These are phyloP conservation scores for Sugiyamaella chiloensis DNA, from an alignment of 805 yeast species.

Conservation along the genomic window DNA sequence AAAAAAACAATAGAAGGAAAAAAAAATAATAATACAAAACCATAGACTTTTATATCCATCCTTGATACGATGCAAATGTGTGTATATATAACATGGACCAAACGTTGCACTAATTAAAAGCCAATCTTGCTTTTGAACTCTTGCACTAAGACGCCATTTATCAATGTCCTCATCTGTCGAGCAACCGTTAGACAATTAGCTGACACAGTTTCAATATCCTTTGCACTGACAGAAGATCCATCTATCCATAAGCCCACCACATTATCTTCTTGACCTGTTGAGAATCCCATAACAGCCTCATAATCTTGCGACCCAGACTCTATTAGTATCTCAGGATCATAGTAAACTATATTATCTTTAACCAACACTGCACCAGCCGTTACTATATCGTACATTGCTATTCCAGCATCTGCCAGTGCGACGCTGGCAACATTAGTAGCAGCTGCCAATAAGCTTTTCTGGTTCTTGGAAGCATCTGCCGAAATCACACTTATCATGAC, in stretches of 20 bases:
- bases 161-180: slow-evolving; percentile 40
- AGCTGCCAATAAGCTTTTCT: slow-evolving; percentile 41
- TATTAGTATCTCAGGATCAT: slow-evolving; percentile 15
- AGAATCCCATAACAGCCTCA: slow-evolving; percentile 45
- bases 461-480: slow-evolving; percentile 39
- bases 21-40: too few species aligned
- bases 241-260: slow-evolving; percentile 53
- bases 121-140: slow-evolving; percentile 15
- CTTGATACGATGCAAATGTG: neutral
- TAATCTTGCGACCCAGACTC: slow-evolving; percentile 4
- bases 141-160: slow-evolving; percentile 44
- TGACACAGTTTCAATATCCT: slow-evolving; percentile 28
- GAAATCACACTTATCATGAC: slow-evolving; percentile 67
- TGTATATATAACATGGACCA: neutral
- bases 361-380: slow-evolving; percentile 38
- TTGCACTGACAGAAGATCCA: slow-evolving; percentile 32
- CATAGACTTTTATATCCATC: neutral
- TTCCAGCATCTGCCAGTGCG: slow-evolving; percentile 81
- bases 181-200: slow-evolving; percentile 43
- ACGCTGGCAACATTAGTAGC: slow-evolving; percentile 62
- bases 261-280: slow-evolving; percentile 47
- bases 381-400: slow-evolving; percentile 75
- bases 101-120: neutral
- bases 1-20: too few species aligned
- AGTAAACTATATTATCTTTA: neutral